phyloP scores from a whole-genome alignment of 148 eudicot genomes.

The Drosera capensis region DNA sequence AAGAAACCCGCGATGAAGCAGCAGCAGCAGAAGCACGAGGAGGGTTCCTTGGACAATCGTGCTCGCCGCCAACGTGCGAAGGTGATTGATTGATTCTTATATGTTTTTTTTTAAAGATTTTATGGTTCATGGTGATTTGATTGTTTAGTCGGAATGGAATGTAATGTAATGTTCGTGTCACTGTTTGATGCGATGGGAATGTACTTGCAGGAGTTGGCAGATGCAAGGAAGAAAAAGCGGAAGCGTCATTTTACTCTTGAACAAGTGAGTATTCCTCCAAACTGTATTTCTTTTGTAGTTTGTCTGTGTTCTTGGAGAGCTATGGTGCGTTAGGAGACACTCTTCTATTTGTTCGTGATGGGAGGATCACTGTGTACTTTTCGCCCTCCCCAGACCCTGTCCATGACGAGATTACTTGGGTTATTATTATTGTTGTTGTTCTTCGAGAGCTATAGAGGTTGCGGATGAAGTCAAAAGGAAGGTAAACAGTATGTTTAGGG shows the following conservation, averaged over 20 bases:
- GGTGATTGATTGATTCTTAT: slow-evolving; percentile 14
- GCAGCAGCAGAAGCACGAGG: slow-evolving; percentile 1
- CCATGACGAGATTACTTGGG: too few relatives aligned
- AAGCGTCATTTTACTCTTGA: slow-evolving; percentile 72
- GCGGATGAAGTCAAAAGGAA: too few relatives aligned
- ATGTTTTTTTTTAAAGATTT: not conserved
- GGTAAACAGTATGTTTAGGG: too few relatives aligned
- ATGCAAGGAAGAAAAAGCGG: slow-evolving; percentile 85
- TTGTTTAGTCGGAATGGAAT: too few relatives aligned
- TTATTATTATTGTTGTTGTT: too few relatives aligned
- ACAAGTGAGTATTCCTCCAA: slow-evolving; percentile 28
- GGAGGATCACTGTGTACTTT: too few relatives aligned
- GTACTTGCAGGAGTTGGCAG: slow-evolving; percentile 49
- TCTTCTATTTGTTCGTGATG: too few relatives aligned
- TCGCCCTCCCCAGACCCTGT: too few relatives aligned
- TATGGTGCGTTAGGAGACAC: not conserved
- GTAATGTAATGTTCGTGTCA: not conserved
- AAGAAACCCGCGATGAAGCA: slow-evolving; percentile 4
- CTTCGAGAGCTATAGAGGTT: too few relatives aligned
- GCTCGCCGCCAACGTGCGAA: slow-evolving; percentile 34
- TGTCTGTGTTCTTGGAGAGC: not conserved
- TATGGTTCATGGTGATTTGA: not conserved
- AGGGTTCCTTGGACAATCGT: slow-evolving; percentile 18
- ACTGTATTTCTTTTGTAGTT: not conserved
- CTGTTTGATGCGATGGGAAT: not conserved